Evolutionary conservation across 2,329 filamentous ascomycete genomes (phyloP).

Genomic region (Knufia fluminis): DNA sequence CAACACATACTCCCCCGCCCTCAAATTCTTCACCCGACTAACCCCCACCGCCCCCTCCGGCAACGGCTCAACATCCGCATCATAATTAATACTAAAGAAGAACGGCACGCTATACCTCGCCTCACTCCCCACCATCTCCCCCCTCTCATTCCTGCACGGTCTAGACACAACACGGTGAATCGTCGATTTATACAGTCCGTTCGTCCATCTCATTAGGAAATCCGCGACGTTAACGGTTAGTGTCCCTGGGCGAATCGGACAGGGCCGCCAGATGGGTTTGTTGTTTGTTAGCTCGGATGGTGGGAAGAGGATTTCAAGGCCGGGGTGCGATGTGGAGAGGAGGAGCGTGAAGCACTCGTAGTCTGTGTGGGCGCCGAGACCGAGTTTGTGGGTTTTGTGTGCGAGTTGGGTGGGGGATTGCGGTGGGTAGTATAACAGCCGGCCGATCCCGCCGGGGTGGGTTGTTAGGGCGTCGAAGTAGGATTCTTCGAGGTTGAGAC

Average conservation of each 20-base stretch:
- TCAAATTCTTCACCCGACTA: conserved; percentile 18
- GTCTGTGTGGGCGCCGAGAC: conserved; percentile 26
- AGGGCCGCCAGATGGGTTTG: conserved; percentile 21
- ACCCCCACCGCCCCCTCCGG: conserved; percentile 24
- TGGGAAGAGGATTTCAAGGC: conserved; percentile 23
- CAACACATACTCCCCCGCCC: conserved; percentile 22
- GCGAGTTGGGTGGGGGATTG: conserved; percentile 5
- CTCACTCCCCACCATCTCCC: not conserved
- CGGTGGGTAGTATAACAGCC: conserved; percentile 24
- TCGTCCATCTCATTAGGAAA: conserved; percentile 43
- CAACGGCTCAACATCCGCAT: conserved; percentile 25
- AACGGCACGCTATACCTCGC: conserved; percentile 15
- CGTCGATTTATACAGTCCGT: conserved; percentile 42
- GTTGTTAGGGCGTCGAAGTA: conserved; percentile 48
- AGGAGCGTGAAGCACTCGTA: conserved; percentile 44
- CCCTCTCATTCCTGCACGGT: conserved; percentile 35
- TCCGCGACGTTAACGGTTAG: conserved; percentile 36
- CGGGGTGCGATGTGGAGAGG: conserved; percentile 21
- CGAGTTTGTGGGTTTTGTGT: conserved; percentile 15
- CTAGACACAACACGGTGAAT: conserved; percentile 42
- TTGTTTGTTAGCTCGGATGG: conserved; percentile 15
- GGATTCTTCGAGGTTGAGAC: conserved; percentile 44
- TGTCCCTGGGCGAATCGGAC: conserved; percentile 17
- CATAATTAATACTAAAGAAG: conserved; percentile 18
- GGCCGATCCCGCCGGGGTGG: conserved; percentile 36